A percentile compares a stretch with the other conserved stretches of the same genome.
phyloP scores from a whole-genome alignment of 352 stramenopile species.

The Phytophthora syringae region DNA sequence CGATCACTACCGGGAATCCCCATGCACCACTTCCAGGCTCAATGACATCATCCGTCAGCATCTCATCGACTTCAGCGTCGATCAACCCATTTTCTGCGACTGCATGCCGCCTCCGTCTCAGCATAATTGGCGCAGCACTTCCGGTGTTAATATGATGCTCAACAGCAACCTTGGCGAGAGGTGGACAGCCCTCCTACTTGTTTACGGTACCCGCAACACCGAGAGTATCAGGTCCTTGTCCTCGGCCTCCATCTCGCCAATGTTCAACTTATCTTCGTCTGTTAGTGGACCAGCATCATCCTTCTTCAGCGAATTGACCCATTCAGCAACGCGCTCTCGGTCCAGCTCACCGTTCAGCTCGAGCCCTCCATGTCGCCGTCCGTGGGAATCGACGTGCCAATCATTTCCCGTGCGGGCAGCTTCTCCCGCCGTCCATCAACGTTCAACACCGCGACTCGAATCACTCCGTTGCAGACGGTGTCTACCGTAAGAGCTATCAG shows the following conservation, averaged over 20 bases:
- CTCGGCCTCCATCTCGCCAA: constrained; percentile 1
- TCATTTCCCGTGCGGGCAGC: constrained; percentile 1
- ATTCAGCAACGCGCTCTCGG: background rate
- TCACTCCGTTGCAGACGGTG: background rate
- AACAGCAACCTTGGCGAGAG: background rate
- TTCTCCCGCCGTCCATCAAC: constrained; percentile 11
- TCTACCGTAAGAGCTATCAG: constrained; percentile 17
- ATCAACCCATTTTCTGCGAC: constrained; percentile 19
- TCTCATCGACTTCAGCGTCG: constrained; percentile 17
- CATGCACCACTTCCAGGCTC: constrained; percentile 20
- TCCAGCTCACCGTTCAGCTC: constrained; percentile 6
- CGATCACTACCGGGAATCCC: constrained; percentile 31
- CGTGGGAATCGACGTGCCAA: constrained; percentile 25
- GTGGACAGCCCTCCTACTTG: constrained; percentile 1
- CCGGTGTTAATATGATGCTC: constrained; percentile 31
- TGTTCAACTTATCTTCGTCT: constrained; percentile 4
- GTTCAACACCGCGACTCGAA: constrained; percentile 17
- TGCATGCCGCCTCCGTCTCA: constrained; percentile 2
- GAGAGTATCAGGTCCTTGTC: background rate
- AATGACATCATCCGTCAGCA: constrained; percentile 19
- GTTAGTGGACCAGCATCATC: background rate
- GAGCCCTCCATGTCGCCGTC: constrained; percentile 9
- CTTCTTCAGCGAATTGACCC: background rate
- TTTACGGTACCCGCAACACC: background rate
- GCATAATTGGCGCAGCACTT: constrained; percentile 15